phyloP scores from a whole-genome alignment of 257 asterid species.

The Asclepias syriaca region DNA sequence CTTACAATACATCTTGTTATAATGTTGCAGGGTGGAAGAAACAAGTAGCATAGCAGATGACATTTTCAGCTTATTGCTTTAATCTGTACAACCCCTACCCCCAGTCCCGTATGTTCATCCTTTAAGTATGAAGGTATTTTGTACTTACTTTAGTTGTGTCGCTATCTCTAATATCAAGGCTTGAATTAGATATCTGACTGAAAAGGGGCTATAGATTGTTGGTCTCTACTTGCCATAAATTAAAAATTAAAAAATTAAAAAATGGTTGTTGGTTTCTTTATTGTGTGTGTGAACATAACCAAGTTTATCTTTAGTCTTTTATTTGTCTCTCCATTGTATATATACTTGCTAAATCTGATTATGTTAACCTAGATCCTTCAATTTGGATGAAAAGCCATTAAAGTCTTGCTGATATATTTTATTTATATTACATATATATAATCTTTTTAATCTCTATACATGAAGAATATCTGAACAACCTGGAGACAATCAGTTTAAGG shows the following conservation, averaged over 20 bases:
- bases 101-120: no score
- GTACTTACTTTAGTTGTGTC: not conserved
- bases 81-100: not conserved
- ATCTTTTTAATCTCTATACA: no score
- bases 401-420: no score
- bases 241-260: no score
- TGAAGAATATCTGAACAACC: no score
- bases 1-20: not conserved
- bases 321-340: not conserved
- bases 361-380: not conserved
- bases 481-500: no score
- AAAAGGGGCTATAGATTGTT: not conserved
- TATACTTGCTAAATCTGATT: not conserved
- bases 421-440: no score
- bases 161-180: not conserved
- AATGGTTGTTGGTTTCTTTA: not conserved
- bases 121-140: no score
- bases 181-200: not conserved
- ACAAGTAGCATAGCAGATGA: not conserved
- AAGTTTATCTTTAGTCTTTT: not conserved
- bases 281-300: not conserved
- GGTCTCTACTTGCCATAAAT: not conserved
- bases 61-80: not conserved
- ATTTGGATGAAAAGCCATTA: not conserved
- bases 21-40: not conserved